Evolutionary conservation across 2,329 filamentous ascomycete species (phyloP), one percentile per base, ranked within the genome.

Genomic region (Lachnellula arida): DNA sequence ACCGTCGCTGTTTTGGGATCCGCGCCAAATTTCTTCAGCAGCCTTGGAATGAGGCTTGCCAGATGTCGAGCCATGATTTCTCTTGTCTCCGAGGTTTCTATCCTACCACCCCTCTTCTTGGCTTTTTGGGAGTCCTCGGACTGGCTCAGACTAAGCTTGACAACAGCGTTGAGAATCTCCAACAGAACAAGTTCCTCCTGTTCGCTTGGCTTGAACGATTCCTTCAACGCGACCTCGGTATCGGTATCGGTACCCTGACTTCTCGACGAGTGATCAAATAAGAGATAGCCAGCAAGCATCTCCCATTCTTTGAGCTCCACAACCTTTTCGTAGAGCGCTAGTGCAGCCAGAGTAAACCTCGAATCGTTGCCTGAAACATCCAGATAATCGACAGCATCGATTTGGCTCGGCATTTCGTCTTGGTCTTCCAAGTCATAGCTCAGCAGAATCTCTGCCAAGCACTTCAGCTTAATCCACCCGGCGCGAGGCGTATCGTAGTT

Each of bases 11-110:
- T 92, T 66, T 88, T 86, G 15, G 94, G 88, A 28, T 89, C 82
- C n/a, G 92, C 89, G 5, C 94, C 93, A 65, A 91, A 99, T 69
- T 97, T 97, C 73, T 88, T 96, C 51, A 99, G 77, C 2, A 99
- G 81, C 60, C 84, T 86, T 0, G 94, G 94, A 53, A 97, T 93
- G 14, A 89, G 78, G 39, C 81, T 78, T 8, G 91, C 89, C 39
- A 99, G 79, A 63, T 87, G 84, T 48, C 91, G 79, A 2, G 90
- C 90, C 37, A 88, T 86, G 49, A 88, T 85, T 66, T 96, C 91
- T 60, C 90, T 87, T 25, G 85, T 80, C 57, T 92, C 88, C 5
- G 78, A 74, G 17, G 78, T 73, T 56, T 90, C 85, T 22, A 82
- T 77, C 49, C 82, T 84, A 52, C 83, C 77, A 14, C 76, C 75